A percentile compares a stretch with the other conserved stretches of the same genome.
Conservation (phyloP, 129 eudicot genomes). For the Flaveria robusta region DNA sequence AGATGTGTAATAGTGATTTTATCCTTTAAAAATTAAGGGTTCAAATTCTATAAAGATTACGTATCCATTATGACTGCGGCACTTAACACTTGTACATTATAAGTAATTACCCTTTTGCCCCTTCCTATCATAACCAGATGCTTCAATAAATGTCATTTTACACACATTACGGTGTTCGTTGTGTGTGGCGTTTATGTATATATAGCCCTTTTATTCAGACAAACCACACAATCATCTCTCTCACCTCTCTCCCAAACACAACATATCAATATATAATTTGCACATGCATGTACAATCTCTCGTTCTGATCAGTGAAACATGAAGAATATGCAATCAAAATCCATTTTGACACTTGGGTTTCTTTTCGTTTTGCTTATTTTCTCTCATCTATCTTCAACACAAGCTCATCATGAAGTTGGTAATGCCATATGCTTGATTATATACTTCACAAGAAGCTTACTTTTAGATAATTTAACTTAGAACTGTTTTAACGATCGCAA, state of each 20-base stretch:
- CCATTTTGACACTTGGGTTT: conserved; percentile 30
- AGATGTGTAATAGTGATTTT: too few species aligned
- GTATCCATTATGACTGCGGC: too few species aligned
- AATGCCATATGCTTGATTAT: conserved; percentile 4
- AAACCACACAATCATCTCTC: conserved; percentile 20
- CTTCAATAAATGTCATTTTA: neutral
- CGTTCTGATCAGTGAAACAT: neutral
- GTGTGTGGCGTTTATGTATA: neutral
- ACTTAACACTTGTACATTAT: too few species aligned
- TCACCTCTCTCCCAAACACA: neutral
- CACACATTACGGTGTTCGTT: neutral
- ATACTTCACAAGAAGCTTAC: neutral
- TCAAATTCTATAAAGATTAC: too few species aligned
- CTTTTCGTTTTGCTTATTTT: conserved; percentile 29
- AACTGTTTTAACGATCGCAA: too few species aligned
- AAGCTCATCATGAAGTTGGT: conserved; percentile 63
- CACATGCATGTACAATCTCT: neutral
- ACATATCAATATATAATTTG: neutral
- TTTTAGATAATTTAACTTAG: too few species aligned
- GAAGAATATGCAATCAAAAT: conserved; percentile 31
- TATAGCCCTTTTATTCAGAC: conserved; percentile 10
- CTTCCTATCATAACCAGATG: neutral
- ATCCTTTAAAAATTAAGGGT: too few species aligned
- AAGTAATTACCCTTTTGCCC: too few species aligned
- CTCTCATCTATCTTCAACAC: conserved; percentile 26